phyloP scores from a whole-genome alignment of 345 rosid species.

The Rhodamnia rubescens region DNA sequence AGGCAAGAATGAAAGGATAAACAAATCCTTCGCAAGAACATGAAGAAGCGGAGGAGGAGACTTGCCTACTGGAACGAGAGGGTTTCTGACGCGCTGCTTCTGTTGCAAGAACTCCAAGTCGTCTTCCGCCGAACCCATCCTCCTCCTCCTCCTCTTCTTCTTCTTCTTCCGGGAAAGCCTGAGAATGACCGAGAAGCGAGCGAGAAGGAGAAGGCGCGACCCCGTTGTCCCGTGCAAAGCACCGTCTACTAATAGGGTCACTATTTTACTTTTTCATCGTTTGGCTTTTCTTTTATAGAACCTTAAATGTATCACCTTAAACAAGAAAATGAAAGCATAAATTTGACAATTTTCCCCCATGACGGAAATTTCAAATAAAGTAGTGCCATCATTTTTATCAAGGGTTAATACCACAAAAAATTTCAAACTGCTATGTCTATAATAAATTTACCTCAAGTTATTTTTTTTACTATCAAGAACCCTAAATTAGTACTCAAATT shows the following conservation, averaged over 20 bases:
- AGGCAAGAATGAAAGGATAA: neutral
- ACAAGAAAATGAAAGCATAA: neutral
- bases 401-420: too few relatives aligned
- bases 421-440: too few relatives aligned
- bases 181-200: neutral
- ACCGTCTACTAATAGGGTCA: neutral
- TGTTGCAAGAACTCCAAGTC: constrained; percentile 38
- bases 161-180: neutral
- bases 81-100: constrained; percentile 59
- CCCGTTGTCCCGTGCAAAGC: neutral
- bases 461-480: too few relatives aligned
- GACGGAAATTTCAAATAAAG: too few relatives aligned
- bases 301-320: neutral
- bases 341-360: neutral
- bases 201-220: neutral
- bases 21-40: neutral
- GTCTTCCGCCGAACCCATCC: constrained; percentile 22
- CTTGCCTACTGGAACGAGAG: constrained; percentile 67
- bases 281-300: neutral
- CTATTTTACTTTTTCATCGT: neutral
- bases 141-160: constrained; percentile 1
- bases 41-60: neutral
- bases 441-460: too few relatives aligned
- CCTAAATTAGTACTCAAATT: too few relatives aligned
- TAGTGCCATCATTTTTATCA: too few relatives aligned